Evolutionary conservation across 306 rosid species (phyloP), one percentile per base, ranked within the genome.

Genomic region (Abrus pulchellus): DNA sequence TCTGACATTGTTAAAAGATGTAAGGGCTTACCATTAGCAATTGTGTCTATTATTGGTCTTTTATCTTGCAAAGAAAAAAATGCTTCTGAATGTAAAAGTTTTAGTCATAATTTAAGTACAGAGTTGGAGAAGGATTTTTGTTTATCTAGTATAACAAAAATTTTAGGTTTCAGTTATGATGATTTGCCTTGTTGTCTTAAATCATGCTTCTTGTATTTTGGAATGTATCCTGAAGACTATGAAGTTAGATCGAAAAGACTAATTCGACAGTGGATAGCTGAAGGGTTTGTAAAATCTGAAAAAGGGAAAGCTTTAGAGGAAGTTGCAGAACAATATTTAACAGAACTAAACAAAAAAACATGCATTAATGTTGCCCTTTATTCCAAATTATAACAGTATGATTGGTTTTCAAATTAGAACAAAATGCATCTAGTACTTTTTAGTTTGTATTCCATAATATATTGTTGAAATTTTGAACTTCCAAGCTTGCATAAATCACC

Each of bases 161-260:
- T 63, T 9, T 28, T 76, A 64, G 10, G 44, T 10, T 7, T 50
- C 0, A 64, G 81, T 12, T 64, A 64, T 0, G 6, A 76, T 27
- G 81, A 77, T 29, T 43, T 77, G 47, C 36, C 75, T 1, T 27
- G 28, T 20, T 0, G 52, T 55, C 60, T 68, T 0, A 78, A 47
- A 73, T 0, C 30, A n/a, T 68, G 82, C 2, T 56, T 78, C 2
- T 5, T 68, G 69, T 68, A 78, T 68, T 78, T 78, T 57, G 82
- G 82, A 45, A 3, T 78, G 3, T 79, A 44, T 34, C 83, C 69
- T 0, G 41, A 78, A 57, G 69, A 44, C 9, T 45, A 14, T n/a
- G 0, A 0, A 10, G 27, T 79, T 27, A 1, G 12, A 2, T 69
- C 53, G 2, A 11, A 1, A 5, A 69, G 12, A 45, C 0, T 79